Conservation (phyloP, 768 basidiomycete species). For the Leccinum uliginosum region DNA sequence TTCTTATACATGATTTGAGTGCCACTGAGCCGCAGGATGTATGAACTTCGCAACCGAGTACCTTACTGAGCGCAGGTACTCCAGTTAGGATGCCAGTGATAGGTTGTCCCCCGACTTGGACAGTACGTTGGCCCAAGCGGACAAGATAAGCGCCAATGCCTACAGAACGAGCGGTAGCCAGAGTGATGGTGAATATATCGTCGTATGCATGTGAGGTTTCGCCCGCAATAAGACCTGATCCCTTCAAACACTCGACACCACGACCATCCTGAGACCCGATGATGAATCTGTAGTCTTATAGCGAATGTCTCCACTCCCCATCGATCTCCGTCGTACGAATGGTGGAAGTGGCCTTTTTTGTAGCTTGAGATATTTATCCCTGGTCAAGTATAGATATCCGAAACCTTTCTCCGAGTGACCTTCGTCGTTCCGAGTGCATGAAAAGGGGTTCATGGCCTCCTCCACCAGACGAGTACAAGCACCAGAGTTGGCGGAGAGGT, state of each 20-base stretch:
- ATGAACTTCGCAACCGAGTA: slow-evolving; percentile 97
- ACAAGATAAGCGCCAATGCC: slow-evolving; percentile 99
- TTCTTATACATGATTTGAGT: slow-evolving; percentile 99
- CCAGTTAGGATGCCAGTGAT: slow-evolving; percentile 99
- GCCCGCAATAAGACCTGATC: slow-evolving; percentile 97
- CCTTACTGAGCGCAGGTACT: slow-evolving; percentile 95
- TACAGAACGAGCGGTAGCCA: slow-evolving; percentile 97
- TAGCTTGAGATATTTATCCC: slow-evolving; percentile 84
- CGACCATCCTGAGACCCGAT: slow-evolving; percentile 95
- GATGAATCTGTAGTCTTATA: slow-evolving; percentile 94
- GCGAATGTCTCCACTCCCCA: slow-evolving; percentile 78
- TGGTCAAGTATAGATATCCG: slow-evolving; percentile 92
- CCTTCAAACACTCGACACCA: slow-evolving; percentile 92
- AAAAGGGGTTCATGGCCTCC: slow-evolving; percentile 83
- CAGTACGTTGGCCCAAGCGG: slow-evolving; percentile 93
- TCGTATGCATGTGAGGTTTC: slow-evolving; percentile 98
- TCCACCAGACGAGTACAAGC: slow-evolving; percentile 95
- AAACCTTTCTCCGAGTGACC: slow-evolving; percentile 89
- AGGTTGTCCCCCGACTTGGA: slow-evolving; percentile 98
- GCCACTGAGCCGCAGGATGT: slow-evolving; percentile 97
- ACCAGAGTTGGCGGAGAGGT: slow-evolving; percentile 98
- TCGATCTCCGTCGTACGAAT: slow-evolving; percentile 83
- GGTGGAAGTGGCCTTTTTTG: slow-evolving; percentile 75
- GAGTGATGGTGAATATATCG: slow-evolving; percentile 98
- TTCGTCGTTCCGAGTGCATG: slow-evolving; percentile 84